phyloP scores from a whole-genome alignment of 129 eudicot genomes.

The Lactuca saligna region DNA sequence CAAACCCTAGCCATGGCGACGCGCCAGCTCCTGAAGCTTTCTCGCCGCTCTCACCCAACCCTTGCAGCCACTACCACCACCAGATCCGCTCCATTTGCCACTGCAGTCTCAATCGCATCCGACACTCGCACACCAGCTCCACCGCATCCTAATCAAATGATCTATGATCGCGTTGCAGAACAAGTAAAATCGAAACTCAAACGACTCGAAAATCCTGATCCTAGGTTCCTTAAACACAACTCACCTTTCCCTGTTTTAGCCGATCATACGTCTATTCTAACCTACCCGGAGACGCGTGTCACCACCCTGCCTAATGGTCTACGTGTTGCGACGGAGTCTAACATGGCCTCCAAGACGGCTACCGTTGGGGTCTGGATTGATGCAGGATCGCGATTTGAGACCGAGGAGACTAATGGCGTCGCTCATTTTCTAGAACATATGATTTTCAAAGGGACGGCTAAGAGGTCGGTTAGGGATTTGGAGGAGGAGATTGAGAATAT shows the following conservation, averaged over 20 bases:
- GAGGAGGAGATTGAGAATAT: slow-evolving; percentile 97
- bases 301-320: slow-evolving; percentile 88
- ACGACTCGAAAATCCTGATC: slow-evolving; percentile 63
- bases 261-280: slow-evolving; percentile 67
- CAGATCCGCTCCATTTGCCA: slow-evolving; percentile 26
- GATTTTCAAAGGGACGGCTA: slow-evolving; percentile 82
- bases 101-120: slow-evolving; percentile 32
- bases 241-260: slow-evolving; percentile 55
- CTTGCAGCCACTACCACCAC: slow-evolving; percentile 43
- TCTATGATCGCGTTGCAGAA: slow-evolving; percentile 75
- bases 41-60: slow-evolving; percentile 52
- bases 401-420: slow-evolving; percentile 73
- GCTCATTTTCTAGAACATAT: slow-evolving; percentile 87
- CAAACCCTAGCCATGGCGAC: slow-evolving; percentile 56
- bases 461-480: slow-evolving; percentile 51
- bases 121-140: slow-evolving; percentile 39
- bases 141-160: slow-evolving; percentile 66
- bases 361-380: slow-evolving; percentile 96
- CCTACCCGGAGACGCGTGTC: slow-evolving; percentile 66
- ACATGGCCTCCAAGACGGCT: slow-evolving; percentile 54
- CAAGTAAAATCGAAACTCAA: slow-evolving; percentile 59
- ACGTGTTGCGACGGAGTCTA: slow-evolving; percentile 90
- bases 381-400: slow-evolving; percentile 85
- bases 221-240: slow-evolving; percentile 54
- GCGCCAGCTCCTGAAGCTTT: slow-evolving; percentile 65